Conservation (phyloP, 2,329 filamentous ascomycete genomes). For the Ascochyta pisi region DNA sequence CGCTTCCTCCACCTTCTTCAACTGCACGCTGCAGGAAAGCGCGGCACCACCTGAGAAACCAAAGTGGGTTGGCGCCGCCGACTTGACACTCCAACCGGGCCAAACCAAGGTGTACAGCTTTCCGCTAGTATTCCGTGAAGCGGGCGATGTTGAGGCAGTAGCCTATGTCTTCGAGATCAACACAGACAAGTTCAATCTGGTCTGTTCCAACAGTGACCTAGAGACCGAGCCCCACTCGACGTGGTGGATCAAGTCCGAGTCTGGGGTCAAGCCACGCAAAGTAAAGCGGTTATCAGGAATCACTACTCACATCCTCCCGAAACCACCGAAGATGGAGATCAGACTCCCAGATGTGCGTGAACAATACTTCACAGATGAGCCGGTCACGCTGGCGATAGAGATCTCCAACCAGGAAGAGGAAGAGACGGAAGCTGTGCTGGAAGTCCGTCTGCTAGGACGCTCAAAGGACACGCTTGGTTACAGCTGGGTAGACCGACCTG, state of each 20-base stretch:
- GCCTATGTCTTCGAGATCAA: conserved; percentile 69
- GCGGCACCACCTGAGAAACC: conserved; percentile 35
- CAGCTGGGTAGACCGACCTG: conserved; percentile 54
- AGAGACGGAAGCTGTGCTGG: conserved; percentile 73
- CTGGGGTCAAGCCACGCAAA: conserved; percentile 36
- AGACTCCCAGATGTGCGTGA: conserved; percentile 66
- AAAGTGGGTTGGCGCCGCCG: conserved; percentile 62
- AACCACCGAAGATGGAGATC: conserved; percentile 90
- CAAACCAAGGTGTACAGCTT: conserved; percentile 75
- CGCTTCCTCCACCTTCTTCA: conserved; percentile 25
- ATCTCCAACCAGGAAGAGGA: conserved; percentile 85
- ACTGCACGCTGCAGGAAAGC: conserved; percentile 39
- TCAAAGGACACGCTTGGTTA: conserved; percentile 55
- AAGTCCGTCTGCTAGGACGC: conserved; percentile 70
- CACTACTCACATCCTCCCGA: conserved; percentile 76
- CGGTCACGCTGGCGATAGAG: conserved; percentile 70
- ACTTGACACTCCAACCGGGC: conserved; percentile 71
- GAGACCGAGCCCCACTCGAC: conserved; percentile 29
- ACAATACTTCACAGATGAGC: conserved; percentile 87
- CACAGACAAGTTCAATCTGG: conserved; percentile 70
- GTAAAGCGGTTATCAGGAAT: conserved; percentile 50
- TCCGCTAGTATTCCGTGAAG: conserved; percentile 76
- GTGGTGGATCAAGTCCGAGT: conserved; percentile 45
- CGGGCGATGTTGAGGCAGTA: conserved; percentile 74
- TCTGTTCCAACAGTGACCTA: conserved; percentile 65